Evolutionary conservation across 176 grass and related monocot species (phyloP), one percentile per base, ranked within the genome.

Genomic region (Triticum timopheevii): DNA sequence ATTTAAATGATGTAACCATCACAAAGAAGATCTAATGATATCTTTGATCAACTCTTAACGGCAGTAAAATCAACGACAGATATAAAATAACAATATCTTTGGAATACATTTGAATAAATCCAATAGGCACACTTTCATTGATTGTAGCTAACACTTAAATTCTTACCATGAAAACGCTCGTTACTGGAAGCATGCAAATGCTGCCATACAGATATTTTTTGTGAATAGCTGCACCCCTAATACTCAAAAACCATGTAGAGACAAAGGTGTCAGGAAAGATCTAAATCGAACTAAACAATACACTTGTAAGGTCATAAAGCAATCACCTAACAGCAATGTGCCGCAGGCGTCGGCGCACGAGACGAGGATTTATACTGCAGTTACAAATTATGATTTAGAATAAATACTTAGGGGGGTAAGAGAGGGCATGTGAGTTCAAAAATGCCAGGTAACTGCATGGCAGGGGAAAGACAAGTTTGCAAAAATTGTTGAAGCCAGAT

Each of bases 351-450:
- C 94, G 87, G 61, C 97, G 90, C 58, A 94, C 97, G 88, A 96
- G 92, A 82, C 90, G 94, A 81, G 92, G 92, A 91, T 93, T 94
- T 77, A 94, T 93, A 89, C 97, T 99, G 92, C 88, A 95, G 56
- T 77, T 12, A 85, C 23, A 85, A 76, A 40, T 39, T 50, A 13
- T 30, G 3, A 33, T 77, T 84, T 56, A 85, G 38, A 88, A 77
- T 88, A 69, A 88, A 42, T 7, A 63, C 0, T 38, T 2, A 27
- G 17, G 34, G 28, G 19, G 17, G 7, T 59, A 59, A 59, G 19
- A 22, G 19, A 59, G 22, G 19, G 54, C 19, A 59, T 59, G 54
- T 59, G 19, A 59, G 7, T 59, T 22, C 6, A 81, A 80, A 83
- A 73, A 27, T 77, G 23, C 47, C 59, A 40, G 27, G 28, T 64